These are phyloP conservation scores for Reticulascus tulasneorum DNA, from an alignment of 2,329 filamentous ascomycete genomes.

Conservation along the genomic window DNA sequence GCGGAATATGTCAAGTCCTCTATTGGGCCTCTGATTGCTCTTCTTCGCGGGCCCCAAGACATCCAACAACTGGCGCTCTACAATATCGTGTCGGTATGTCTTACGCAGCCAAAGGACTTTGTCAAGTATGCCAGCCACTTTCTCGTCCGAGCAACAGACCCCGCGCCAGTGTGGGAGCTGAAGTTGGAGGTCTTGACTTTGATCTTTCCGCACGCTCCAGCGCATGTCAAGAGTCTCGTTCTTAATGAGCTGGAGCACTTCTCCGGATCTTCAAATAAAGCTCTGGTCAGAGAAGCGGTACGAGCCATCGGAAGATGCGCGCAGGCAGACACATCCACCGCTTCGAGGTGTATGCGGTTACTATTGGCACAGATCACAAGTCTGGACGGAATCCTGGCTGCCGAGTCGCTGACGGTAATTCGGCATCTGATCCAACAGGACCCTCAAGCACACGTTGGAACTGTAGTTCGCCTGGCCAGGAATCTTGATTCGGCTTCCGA, in stretches of 20 bases:
- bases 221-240: slow-evolving; percentile 77
- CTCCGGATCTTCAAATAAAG: slow-evolving; percentile 63
- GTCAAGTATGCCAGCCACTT: slow-evolving; percentile 88
- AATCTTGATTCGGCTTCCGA: slow-evolving; percentile 87
- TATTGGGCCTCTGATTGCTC: slow-evolving; percentile 79
- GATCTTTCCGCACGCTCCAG: slow-evolving; percentile 78
- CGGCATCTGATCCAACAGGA: slow-evolving; percentile 93
- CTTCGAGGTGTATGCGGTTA: slow-evolving; percentile 75
- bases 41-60: slow-evolving; percentile 79
- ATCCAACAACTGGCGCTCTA: slow-evolving; percentile 87
- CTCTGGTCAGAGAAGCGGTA: slow-evolving; percentile 82
- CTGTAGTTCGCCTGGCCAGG: slow-evolving; percentile 83
- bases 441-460: slow-evolving; percentile 73
- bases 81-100: slow-evolving; percentile 91
- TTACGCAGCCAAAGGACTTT: slow-evolving; percentile 73
- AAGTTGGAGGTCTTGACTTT: slow-evolving; percentile 90
- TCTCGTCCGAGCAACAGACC: slow-evolving; percentile 74
- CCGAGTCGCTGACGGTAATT: slow-evolving; percentile 91
- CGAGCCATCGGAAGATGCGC: slow-evolving; percentile 91
- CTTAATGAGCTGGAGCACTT: slow-evolving; percentile 94
- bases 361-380: slow-evolving; percentile 85
- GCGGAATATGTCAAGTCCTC: slow-evolving; percentile 69
- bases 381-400: slow-evolving; percentile 80
- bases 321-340: slow-evolving; percentile 67
- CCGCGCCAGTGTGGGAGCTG: slow-evolving; percentile 78